Base-by-base conservation (phyloP, 768 basidiomycete species). In the Mycena belliarum region DNA sequence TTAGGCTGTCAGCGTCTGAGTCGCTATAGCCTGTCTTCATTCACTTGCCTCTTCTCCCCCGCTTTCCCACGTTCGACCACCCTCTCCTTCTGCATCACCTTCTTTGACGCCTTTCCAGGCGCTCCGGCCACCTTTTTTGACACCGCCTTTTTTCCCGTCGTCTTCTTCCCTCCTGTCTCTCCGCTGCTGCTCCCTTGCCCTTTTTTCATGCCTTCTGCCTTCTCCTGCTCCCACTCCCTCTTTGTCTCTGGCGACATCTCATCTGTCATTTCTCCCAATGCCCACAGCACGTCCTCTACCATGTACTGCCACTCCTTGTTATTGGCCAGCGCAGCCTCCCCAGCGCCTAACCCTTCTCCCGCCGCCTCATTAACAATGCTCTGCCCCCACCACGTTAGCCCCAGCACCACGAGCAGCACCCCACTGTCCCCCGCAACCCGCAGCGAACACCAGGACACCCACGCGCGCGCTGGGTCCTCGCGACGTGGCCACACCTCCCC, bases 351-450 rank as follows among this genome's bases (percentile, higher is more conserved):
- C 4, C 58, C 58, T 2, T 49, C 21, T 3, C 47, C 42, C 5
- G 32, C 33, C 0, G 26, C 48, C 5, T 24, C 26, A 35, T 35
- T 50, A 6, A 54, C 21, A 3, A 59, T 54, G 12, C 1, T 4
- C 33, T 59, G 58, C 0, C 52, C 58, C 58, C 58, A 59, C 52
- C 58, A 59, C 1, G 35, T 38, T 6, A 54, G 14, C 0, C 47
- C 48, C 10, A 26, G 48, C 18, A 45, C 35, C 0, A 54, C 32
- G 1, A 59, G 33, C 21, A 54, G 1, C 14, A 59, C 8, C 1
- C 58, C 37, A 28, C 50, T 54, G 7, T n/a, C 12, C 0, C 58
- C 52, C 0, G 21, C 38, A n/a, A 18, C 20, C 29, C 47, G 10
- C 2, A 35, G 3, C 4, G n/a, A 0, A 2, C 2, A 3, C 52